phyloP scores from a whole-genome alignment of 331 rosid genomes.

The Malus hybrid region DNA sequence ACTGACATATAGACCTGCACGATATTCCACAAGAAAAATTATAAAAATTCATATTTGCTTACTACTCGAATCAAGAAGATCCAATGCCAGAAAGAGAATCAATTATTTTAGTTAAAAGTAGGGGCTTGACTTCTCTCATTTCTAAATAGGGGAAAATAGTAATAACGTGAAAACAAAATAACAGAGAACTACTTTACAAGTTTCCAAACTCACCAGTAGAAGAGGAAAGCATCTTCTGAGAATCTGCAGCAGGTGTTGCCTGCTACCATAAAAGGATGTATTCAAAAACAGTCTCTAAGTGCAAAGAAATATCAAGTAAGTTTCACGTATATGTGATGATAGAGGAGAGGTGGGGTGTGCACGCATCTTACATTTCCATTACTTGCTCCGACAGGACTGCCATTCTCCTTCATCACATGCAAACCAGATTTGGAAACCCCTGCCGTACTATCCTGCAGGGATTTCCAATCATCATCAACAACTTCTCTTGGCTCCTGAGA shows the following conservation, averaged over 20 bases:
- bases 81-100: neutral
- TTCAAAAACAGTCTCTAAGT: neutral
- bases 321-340: neutral
- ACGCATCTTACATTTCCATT: slow-evolving; percentile 59
- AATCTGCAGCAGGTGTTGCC: slow-evolving; percentile 35
- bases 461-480: slow-evolving; percentile 35
- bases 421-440: slow-evolving; percentile 34
- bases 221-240: slow-evolving; percentile 32
- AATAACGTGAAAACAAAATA: neutral
- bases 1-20: slow-evolving; percentile 45
- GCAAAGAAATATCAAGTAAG: neutral
- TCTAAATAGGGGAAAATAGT: neutral
- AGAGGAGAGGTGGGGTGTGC: neutral
- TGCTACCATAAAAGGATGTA: slow-evolving; percentile 16
- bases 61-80: neutral
- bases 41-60: neutral
- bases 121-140: neutral
- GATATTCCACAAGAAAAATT: neutral
- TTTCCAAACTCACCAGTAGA: slow-evolving; percentile 35
- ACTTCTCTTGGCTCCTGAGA: slow-evolving; percentile 57
- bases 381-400: slow-evolving; percentile 23
- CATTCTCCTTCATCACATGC: slow-evolving; percentile 37
- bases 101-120: neutral
- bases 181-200: neutral
- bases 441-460: slow-evolving; percentile 21